Evolutionary conservation across 768 basidiomycete species (phyloP), one percentile per base, ranked within the genome.

Genomic region (Roridomyces roridus): DNA sequence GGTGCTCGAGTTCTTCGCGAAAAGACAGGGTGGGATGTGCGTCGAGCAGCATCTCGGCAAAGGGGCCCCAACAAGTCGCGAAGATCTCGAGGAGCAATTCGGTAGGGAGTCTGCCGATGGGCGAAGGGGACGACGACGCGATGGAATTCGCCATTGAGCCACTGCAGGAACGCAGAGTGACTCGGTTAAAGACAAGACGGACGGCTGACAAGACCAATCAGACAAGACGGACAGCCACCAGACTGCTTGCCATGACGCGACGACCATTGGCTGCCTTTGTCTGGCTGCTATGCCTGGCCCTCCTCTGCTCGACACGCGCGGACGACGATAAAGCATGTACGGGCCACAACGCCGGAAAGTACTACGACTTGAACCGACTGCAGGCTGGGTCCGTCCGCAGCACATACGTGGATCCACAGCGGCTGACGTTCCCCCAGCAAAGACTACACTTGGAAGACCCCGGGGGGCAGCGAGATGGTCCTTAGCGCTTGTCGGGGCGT

Each of bases 401-500:
- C 59, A 57, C 47, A 52, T 46, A 49, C 54, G 46, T 47, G 53
- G 46, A 39, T 52, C 41, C 25, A 49, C 23, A 31, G 8, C 46
- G 44, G 20, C 51, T 53, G 1, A 53, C 20, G 18, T 15, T 3
- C 28, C 42, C 67, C 28, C 68, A 92, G 89, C 59, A 83, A 82
- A 63, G 89, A 92, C 70, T 87, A 89, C 65, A 70, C 80, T 52
- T 70, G 87, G 42, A 70, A 71, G 43, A 83, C 85, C 0, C 72
- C 77, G 2, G 76, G 71, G 17, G 82, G 81, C 25, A 74, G 77
- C 37, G 62, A 74, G 3, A 77, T 86, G 48, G 72, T 74, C n/a
- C 65, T 92, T 17, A 92, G 90, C 62, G 80, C 88, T 0, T 93
- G 91, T 69, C 80, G 78, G 56, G 68, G 75, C 7, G 79, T 90